Conservation (phyloP, 78 protist genomes). For the Polysphondylium violaceum region DNA sequence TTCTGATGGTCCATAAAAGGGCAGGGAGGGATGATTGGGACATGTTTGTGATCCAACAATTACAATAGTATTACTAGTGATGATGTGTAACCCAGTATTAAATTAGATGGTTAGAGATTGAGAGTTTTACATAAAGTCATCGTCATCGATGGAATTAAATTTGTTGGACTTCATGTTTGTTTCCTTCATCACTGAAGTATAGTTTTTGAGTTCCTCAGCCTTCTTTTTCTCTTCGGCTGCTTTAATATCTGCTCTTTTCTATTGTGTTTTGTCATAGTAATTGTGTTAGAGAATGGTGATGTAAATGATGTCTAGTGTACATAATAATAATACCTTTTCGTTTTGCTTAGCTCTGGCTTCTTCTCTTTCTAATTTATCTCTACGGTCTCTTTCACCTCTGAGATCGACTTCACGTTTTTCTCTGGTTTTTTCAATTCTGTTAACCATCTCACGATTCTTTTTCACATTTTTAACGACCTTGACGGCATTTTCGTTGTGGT, state of each 20-base stretch:
- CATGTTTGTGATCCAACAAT: too few relatives aligned
- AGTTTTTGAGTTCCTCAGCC: constrained; percentile 43
- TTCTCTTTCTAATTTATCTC: constrained; percentile 59
- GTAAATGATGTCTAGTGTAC: not conserved
- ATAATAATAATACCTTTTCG: not conserved
- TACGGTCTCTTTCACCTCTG: constrained; percentile 44
- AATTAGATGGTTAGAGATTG: too few relatives aligned
- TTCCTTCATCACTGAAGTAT: constrained; percentile 68
- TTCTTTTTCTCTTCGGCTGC: constrained; percentile 69
- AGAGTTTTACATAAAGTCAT: constrained; percentile 77
- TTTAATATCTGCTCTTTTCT: constrained; percentile 38
- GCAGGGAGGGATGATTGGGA: too few relatives aligned
- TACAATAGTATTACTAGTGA: too few relatives aligned
- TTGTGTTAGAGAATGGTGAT: not conserved
- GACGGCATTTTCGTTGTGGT: constrained; percentile 57
- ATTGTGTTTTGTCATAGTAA: not conserved
- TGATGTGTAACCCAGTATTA: too few relatives aligned
- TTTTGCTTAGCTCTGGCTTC: constrained; percentile 17
- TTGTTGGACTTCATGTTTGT: constrained; percentile 76
- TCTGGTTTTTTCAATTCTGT: constrained; percentile 74
- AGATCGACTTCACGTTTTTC: constrained; percentile 59
- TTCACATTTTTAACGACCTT: constrained; percentile 47
- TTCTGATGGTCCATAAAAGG: too few relatives aligned
- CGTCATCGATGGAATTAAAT: constrained; percentile 46
- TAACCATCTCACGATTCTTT: constrained; percentile 29